Evolutionary conservation across 495 filamentous ascomycete species (phyloP).

Genomic region (Aspergillus incahuasiensis): DNA sequence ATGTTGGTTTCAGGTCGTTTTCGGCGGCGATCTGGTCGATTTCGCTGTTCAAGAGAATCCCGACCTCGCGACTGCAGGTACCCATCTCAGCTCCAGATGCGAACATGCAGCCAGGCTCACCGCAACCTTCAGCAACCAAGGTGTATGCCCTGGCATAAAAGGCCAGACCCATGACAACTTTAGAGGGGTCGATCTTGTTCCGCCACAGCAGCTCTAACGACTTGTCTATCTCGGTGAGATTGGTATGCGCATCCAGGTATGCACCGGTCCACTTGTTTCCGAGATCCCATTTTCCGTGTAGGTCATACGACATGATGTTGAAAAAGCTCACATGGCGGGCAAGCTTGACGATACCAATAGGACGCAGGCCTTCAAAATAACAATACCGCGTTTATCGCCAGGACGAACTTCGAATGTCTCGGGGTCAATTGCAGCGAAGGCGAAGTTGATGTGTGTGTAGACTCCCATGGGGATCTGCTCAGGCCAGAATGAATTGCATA

Average conservation of each 20-base stretch:
- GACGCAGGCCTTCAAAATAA: too few relatives aligned
- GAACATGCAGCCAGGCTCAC: neutral
- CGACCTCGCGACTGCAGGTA: neutral
- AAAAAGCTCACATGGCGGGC: neutral
- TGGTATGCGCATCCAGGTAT: slow-evolving; percentile 19
- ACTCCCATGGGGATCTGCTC: slow-evolving; percentile 14
- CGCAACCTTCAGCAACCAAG: neutral
- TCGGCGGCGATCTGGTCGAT: neutral
- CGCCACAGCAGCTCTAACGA: slow-evolving; percentile 31
- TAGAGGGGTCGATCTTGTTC: slow-evolving; percentile 24
- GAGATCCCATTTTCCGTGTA: slow-evolving; percentile 5
- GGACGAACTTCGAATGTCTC: slow-evolving; percentile 30
- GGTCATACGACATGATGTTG: neutral
- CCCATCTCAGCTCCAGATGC: neutral
- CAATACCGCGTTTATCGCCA: too few relatives aligned
- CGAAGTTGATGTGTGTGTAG: slow-evolving; percentile 43
- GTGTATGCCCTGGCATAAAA: slow-evolving; percentile 28
- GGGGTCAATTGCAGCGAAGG: slow-evolving; percentile 41
- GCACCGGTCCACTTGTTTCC: neutral
- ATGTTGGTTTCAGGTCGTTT: neutral
- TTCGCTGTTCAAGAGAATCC: neutral
- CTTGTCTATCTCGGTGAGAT: slow-evolving; percentile 29
- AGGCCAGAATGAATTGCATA: slow-evolving; percentile 15
- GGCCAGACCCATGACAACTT: slow-evolving; percentile 33
- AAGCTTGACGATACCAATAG: slow-evolving; percentile 46